A percentile compares a stretch with the other conserved stretches of the same genome.
phyloP scores from a whole-genome alignment of 176 grass and related monocot species.

The bread wheat (Triticum aestivum) region DNA sequence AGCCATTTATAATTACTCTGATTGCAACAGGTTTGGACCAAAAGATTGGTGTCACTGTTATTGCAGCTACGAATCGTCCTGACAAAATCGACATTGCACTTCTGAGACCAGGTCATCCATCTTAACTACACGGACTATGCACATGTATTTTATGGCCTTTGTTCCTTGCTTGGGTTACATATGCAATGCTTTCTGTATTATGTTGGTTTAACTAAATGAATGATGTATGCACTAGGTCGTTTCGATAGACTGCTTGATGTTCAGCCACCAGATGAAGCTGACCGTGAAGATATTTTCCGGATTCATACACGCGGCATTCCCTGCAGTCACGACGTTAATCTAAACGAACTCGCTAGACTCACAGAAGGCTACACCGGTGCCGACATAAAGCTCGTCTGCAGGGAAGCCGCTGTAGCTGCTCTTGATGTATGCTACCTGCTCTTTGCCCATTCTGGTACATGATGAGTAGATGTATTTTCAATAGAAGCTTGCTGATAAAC shows the following conservation, averaged over 20 bases:
- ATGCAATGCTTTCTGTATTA: not conserved
- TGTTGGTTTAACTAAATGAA: constrained; percentile 26
- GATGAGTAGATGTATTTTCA: not conserved
- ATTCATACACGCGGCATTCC: constrained; percentile 75
- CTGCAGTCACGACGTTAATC: constrained; percentile 48
- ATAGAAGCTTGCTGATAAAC: constrained; percentile 7
- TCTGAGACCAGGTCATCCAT: constrained; percentile 68
- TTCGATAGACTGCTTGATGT: constrained; percentile 92
- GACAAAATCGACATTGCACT: constrained; percentile 97
- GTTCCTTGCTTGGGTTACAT: not conserved
- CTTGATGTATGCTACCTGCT: constrained; percentile 67
- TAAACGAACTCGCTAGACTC: constrained; percentile 73
- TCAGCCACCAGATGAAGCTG: constrained; percentile 71
- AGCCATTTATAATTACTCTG: constrained; percentile 9
- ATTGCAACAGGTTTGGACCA: constrained; percentile 70
- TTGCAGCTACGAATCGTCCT: constrained; percentile 93
- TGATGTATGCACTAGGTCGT: constrained; percentile 51
- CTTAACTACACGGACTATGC: not conserved
- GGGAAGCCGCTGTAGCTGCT: constrained; percentile 81
- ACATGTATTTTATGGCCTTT: constrained; percentile 15
- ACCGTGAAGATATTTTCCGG: constrained; percentile 71
- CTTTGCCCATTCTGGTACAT: not conserved
- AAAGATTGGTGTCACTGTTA: constrained; percentile 69
- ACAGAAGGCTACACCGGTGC: constrained; percentile 92
- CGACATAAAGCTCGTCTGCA: constrained; percentile 82